Conservation (phyloP, 2,329 filamentous ascomycete genomes). For the Aspergillus caelatus region DNA sequence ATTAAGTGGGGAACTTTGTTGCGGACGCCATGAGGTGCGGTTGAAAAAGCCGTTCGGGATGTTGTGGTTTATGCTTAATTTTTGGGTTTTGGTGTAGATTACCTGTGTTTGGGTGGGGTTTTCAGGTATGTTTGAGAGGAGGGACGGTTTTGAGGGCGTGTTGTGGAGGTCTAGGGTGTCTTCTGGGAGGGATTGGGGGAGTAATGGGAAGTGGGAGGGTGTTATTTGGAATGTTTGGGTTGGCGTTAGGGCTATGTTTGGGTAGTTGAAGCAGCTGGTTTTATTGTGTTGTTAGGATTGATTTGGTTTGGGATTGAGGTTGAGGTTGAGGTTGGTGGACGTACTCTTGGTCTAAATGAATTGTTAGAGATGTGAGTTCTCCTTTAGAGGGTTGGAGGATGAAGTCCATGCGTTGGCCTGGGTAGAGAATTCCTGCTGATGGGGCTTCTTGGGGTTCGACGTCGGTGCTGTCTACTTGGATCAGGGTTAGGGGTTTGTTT, state of each 20-base stretch:
- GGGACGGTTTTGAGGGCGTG: conserved; percentile 26
- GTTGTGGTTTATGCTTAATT: conserved; percentile 47
- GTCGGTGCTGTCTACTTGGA: conserved; percentile 47
- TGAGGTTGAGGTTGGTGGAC: not conserved
- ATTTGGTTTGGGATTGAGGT: not conserved
- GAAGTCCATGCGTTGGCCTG: conserved; percentile 51
- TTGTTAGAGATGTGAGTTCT: conserved; percentile 27
- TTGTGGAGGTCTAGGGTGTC: conserved; percentile 32
- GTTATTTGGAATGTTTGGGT: conserved; percentile 41
- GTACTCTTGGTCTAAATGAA: conserved; percentile 43
- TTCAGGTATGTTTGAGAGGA: conserved; percentile 31
- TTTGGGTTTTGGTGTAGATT: conserved; percentile 52
- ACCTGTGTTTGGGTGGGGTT: conserved; percentile 46
- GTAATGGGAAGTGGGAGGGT: not conserved
- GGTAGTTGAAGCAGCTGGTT: conserved; percentile 47
- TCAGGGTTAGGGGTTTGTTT: conserved; percentile 33
- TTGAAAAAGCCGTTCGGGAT: conserved; percentile 53
- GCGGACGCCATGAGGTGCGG: conserved; percentile 49
- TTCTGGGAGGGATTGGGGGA: conserved; percentile 22
- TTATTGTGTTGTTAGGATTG: not conserved
- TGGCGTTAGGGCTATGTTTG: conserved; percentile 46
- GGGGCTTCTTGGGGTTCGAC: conserved; percentile 26
- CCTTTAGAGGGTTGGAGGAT: conserved; percentile 28
- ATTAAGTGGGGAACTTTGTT: conserved; percentile 41
- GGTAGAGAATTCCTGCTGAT: conserved; percentile 46